These are phyloP conservation scores for Leccinum obscurum DNA, from an alignment of 768 basidiomycete species.

Conservation along the genomic window DNA sequence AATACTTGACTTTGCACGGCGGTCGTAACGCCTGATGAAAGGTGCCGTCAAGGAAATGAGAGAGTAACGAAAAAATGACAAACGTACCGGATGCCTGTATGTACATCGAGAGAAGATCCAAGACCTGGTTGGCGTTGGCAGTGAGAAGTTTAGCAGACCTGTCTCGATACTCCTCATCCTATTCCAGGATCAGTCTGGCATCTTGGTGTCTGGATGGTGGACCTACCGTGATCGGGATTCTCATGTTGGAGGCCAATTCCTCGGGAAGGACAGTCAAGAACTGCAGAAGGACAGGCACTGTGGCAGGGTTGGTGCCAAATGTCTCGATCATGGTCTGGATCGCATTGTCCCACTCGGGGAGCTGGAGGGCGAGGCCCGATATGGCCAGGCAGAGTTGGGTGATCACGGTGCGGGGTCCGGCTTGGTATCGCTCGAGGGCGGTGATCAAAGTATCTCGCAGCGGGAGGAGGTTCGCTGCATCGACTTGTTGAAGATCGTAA, in stretches of 20 bases:
- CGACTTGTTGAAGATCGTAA: slow-evolving; percentile 91
- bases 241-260: slow-evolving; percentile 79
- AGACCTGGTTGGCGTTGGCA: slow-evolving; percentile 65
- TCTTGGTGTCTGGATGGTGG: background rate
- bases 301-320: slow-evolving; percentile 82
- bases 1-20: slow-evolving; percentile 82
- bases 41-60: background rate
- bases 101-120: slow-evolving; percentile 85
- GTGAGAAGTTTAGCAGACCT: slow-evolving; percentile 63
- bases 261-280: slow-evolving; percentile 92
- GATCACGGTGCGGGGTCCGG: slow-evolving; percentile 80
- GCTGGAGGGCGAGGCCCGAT: slow-evolving; percentile 87
- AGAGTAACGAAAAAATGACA: background rate
- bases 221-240: slow-evolving; percentile 86
- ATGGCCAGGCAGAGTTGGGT: slow-evolving; percentile 89
- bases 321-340: slow-evolving; percentile 79
- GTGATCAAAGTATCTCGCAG: slow-evolving; percentile 85
- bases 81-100: slow-evolving; percentile 79
- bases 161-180: slow-evolving; percentile 78
- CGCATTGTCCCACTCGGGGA: slow-evolving; percentile 81
- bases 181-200: slow-evolving; percentile 11
- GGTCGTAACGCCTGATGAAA: slow-evolving; percentile 75
- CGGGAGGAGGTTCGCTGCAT: slow-evolving; percentile 65
- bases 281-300: slow-evolving; percentile 81
- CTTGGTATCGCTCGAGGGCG: slow-evolving; percentile 69